Base-by-base conservation (phyloP, 2,329 filamentous ascomycete species). In the Penicillium capsulatum region DNA sequence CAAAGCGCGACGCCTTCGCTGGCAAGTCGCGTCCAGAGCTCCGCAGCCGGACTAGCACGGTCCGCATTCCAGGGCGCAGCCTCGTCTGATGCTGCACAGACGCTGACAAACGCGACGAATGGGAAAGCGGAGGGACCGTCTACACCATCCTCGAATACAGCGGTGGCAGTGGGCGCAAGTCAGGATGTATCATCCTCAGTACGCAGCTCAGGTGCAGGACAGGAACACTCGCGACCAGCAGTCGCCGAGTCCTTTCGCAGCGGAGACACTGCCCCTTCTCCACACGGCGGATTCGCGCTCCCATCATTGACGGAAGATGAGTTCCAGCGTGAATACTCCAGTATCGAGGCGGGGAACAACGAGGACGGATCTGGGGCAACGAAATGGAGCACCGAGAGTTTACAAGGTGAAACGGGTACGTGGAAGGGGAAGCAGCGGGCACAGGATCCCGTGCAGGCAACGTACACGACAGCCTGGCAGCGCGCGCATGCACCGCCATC, bases 31-130 rank as follows among this genome's bases (percentile, higher is more conserved):
- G 50, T 60, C 40, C 55, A 60, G 42, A 51, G 56, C 41, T 69
- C 66, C 13, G 66, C 66, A 36, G 52, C 48, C n/a, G 50, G 50
- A 3, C 52, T 68, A 19, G 47, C 62, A 16, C 56, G 54, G 10
- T 58, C 51, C 42, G 46, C 57, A 13, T 53, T 68, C 29, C 41
- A 48, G 19, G 41, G 45, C 33, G 17, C 48, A 2, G 20, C 38
- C 13, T 32, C 47, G 4, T 17, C 40, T 5, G 48, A 54, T 35
- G 36, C 50, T 8, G 40, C 50, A 16, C 37, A 48, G 7, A 48
- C 50, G n/a, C 44, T 50, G 39, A 51, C 27, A 32, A 37, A 29
- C 45, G 44, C 43, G 52, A 47, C 48, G 4, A 41, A 42, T 31
- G 45, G 37, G 31, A 47, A 49, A 33, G 47, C 30, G 14, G 16